Evolutionary conservation across 1,139 yeast species (phyloP), one percentile per base, ranked within the genome.

Genomic region (Candida sp.): DNA sequence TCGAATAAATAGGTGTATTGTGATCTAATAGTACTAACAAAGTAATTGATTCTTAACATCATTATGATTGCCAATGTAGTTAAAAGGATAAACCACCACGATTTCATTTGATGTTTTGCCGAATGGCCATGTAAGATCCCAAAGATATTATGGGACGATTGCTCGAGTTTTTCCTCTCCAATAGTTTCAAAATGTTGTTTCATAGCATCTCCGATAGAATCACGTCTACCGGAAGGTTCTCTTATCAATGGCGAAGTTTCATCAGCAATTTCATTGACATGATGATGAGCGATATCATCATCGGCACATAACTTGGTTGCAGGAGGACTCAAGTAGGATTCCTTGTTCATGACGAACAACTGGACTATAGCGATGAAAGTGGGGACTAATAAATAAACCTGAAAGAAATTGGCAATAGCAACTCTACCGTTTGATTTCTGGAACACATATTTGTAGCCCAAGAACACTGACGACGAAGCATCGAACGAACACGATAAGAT

Each of bases 171-270:
- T 27, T 58, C 70, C 49, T 69, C 75, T 4, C 73, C 75, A 48
- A 70, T 76, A 23, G 61, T 60, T 4, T 64, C 73, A 45, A 70
- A 72, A 4, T 73, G 75, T 46, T 69, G 75, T 52, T 69, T 71
- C 50, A 73, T 58, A 4, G 78, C 75, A 53, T 72, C 77, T 12
- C 77, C 77, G 37, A 73, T 61, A 3, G 76, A 70, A 51, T 70
- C 75, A 50, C 76, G 62, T 53, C 76, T 61, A 7, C 42, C 51
- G 43, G 46, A 8, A 30, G 40, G 1, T 47, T 25, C 29, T 11
- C 29, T 25, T 39, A 56, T 46, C 38, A 57, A 49, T 4, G 58
- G 45, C 7, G 45, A 36, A 15, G 43, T 35, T 35, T 43, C 46
- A 21, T 35, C 22, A 23, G 6, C 21, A n/a, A 41, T 35, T 35